Conservation (phyloP, 202 grass and related monocot genomes). For the Schoenoplectus tabernaemontani region DNA sequence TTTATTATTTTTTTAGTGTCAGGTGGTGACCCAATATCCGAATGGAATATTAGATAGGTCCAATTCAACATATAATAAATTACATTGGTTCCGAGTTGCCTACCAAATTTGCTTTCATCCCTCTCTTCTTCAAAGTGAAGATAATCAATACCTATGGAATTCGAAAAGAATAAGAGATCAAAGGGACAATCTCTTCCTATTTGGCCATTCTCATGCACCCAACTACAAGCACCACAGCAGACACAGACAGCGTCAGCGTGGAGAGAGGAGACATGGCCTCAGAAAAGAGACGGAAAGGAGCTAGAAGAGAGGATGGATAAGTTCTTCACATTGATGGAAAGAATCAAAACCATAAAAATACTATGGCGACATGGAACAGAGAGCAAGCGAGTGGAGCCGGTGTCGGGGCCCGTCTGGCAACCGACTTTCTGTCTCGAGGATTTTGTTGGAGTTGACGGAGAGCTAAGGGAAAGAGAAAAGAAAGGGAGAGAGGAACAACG, state of each 20-base stretch:
- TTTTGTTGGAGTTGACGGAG: not conserved
- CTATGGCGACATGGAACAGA: not conserved
- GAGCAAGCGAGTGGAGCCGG: constrained; percentile 4
- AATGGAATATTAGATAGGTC: no score
- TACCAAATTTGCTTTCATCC: not conserved
- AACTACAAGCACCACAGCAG: not conserved
- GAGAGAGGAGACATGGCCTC: not conserved
- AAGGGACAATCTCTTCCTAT: not conserved
- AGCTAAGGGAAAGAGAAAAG: not conserved
- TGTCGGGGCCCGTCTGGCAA: constrained; percentile 4
- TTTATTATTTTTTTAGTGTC: not conserved
- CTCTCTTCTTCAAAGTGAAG: not conserved
- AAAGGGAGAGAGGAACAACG: not conserved
- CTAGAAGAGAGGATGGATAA: constrained; percentile 17
- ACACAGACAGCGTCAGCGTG: not conserved
- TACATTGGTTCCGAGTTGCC: not conserved
- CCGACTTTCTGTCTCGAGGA: not conserved
- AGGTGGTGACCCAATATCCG: no score
- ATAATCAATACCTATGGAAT: not conserved
- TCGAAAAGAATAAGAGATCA: constrained; percentile 9
- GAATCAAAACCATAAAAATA: constrained; percentile 9
- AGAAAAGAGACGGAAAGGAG: not conserved
- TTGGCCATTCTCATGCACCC: not conserved
- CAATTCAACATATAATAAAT: constrained; percentile 8
- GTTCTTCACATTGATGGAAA: constrained; percentile 4